Evolutionary conservation across 345 rosid genomes (phyloP), one percentile per base, ranked within the genome.

Genomic region (Eucalyptus erythrocorys): DNA sequence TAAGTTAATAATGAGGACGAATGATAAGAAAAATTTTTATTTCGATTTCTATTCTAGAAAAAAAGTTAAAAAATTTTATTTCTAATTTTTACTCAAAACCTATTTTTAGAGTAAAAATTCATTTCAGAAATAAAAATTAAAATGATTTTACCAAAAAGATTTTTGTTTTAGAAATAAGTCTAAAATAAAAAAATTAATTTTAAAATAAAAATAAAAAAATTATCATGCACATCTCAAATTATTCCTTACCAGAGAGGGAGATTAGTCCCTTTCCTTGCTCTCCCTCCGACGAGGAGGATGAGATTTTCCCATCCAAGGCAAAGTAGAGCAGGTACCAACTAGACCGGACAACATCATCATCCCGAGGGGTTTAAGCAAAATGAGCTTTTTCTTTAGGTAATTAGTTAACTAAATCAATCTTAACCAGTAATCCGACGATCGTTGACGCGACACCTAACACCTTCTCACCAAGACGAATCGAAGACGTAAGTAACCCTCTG

Each of bases 1-100:
- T 51, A 0, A 2, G 1, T 21, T 51, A 51, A 26, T 51, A 51
- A 0, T 1, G 2, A 19, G 0, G 57, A 21, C 1, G 0, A 51
- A 51, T 8, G 24, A 19, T 51, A 10, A 51, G 1, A 51, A 51
- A 3, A 7, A 17, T 51, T 51, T 19, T 51, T 7, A 7, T 51
- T 49, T 49, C 14, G 8, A 8, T 51, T 51, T 51, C 3, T 6
- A 1, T 51, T 51, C 4, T 51, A 6, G 24, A 51, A 19, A 49
- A 51, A 51, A 51, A 51, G 57, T 51, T 19, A 51, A 51, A 19
- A 3, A 4, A 6, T 19, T 19, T 51, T 51, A 7, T 2, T 4
- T 19, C 1, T 19, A 3, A 51, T 51, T 51, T 51, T 0, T 16
- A 0, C 16, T 16, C 8, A 2, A 50, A 50, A 50, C 7, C 6